These are phyloP conservation scores for Gyromitra esculenta DNA, from an alignment of 2,329 filamentous ascomycete genomes.

Conservation along the genomic window DNA sequence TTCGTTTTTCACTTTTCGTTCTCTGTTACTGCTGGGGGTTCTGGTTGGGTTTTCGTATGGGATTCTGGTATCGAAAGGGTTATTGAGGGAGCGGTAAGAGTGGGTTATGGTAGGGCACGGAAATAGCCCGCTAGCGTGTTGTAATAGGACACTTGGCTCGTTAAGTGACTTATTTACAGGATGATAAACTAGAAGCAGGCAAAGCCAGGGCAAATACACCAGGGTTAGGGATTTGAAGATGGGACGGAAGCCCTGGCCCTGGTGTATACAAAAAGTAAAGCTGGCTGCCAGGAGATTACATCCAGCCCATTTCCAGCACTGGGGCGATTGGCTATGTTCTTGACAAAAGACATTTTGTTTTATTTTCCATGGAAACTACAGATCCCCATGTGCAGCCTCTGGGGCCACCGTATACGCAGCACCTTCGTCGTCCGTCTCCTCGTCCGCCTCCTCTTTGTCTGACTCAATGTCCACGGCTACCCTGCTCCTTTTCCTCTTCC, in stretches of 20 bases:
- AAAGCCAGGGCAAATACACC: neutral
- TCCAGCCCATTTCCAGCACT: neutral
- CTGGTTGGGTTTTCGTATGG: conserved; percentile 18
- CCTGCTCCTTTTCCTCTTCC: conserved; percentile 43
- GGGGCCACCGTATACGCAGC: conserved; percentile 42
- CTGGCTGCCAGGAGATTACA: neutral
- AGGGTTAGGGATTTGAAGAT: neutral
- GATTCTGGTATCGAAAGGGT: neutral
- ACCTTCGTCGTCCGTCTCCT: conserved; percentile 44
- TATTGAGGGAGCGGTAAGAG: neutral
- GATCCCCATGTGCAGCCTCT: conserved; percentile 27
- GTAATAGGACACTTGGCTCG: neutral
- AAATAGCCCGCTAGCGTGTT: no score
- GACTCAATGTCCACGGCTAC: conserved; percentile 35
- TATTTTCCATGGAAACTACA: conserved; percentile 10
- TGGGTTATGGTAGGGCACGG: no score
- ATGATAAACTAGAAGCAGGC: neutral
- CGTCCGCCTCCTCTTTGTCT: conserved; percentile 37
- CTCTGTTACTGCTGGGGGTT: neutral
- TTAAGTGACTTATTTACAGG: neutral
- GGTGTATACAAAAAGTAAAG: neutral
- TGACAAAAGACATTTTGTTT: neutral
- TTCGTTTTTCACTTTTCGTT: conserved; percentile 1
- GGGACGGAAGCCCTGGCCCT: no score
- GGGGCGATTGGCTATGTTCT: neutral